A percentile compares a stretch with the other conserved stretches of the same genome.
Conservation (phyloP, 768 basidiomycete species). For the Lanmaoa pseudosensibilis region DNA sequence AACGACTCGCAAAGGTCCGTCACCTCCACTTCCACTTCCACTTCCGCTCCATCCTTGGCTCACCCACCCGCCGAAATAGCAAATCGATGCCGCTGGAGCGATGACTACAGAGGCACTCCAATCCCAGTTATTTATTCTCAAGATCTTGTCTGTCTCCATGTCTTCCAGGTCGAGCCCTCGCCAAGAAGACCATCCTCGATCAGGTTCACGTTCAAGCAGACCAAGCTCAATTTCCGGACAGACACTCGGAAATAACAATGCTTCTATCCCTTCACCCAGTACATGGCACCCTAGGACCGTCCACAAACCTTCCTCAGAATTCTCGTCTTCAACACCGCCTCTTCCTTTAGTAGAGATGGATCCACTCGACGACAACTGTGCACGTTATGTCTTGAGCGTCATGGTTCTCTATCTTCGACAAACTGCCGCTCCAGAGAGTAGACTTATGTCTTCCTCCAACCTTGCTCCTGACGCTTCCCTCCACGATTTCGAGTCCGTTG, state of each 20-base stretch:
- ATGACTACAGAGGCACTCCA: slow-evolving; percentile 73
- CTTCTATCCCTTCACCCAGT: slow-evolving; percentile 37
- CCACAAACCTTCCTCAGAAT: slow-evolving; percentile 46
- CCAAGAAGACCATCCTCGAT: slow-evolving; percentile 41
- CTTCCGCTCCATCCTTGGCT: slow-evolving; percentile 4
- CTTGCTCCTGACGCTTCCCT: slow-evolving; percentile 63
- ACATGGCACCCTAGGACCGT: slow-evolving; percentile 26
- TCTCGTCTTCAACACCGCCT: slow-evolving; percentile 31
- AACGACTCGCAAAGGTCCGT: slow-evolving; percentile 72
- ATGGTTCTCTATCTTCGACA: slow-evolving; percentile 82
- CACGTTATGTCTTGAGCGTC: slow-evolving; percentile 77
- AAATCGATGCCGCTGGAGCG: slow-evolving; percentile 51
- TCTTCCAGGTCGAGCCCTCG: slow-evolving; percentile 66
- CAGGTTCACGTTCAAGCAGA: slow-evolving; percentile 45
- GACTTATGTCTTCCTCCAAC: slow-evolving; percentile 60
- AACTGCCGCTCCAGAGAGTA: slow-evolving; percentile 54
- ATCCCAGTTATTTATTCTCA: slow-evolving; percentile 83
- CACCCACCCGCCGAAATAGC: slow-evolving; percentile 37
- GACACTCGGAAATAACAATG: slow-evolving; percentile 30
- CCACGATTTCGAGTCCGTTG: slow-evolving; percentile 69
- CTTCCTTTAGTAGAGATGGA: slow-evolving; percentile 61
- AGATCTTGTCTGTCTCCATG: slow-evolving; percentile 76
- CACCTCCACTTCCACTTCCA: slow-evolving; percentile 1
- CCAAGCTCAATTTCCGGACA: slow-evolving; percentile 33
- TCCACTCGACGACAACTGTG: slow-evolving; percentile 78